A percentile compares a stretch with the other conserved stretches of the same genome.
Evolutionary conservation across 129 eudicot genomes (phyloP).

Genomic region (Heracleum sosnowskyi): DNA sequence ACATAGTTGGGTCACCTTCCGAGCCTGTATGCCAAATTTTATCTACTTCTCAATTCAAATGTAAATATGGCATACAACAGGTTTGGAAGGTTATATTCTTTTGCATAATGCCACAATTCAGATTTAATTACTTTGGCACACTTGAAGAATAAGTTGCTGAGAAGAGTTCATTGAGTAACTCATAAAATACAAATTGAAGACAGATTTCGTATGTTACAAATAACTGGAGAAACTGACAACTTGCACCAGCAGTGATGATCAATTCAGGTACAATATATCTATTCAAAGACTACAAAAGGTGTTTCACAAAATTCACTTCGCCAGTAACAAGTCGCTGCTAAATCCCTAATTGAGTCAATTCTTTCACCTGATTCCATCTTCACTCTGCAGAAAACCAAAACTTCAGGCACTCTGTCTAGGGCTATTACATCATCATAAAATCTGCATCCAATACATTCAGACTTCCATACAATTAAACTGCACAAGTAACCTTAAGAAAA

Average conservation of each 20-base stretch:
- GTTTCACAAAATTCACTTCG: background rate
- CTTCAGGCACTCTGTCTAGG: background rate
- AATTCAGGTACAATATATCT: conserved; percentile 1
- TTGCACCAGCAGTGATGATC: background rate
- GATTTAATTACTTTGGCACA: background rate
- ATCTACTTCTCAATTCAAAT: background rate
- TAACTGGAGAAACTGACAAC: background rate
- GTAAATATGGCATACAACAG: background rate
- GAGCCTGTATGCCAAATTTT: too few relatives aligned
- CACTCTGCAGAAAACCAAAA: conserved; percentile 6
- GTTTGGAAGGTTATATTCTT: background rate
- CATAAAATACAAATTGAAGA: background rate
- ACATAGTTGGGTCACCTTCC: too few relatives aligned
- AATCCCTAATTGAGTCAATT: background rate
- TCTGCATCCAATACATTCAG: background rate
- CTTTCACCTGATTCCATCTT: background rate
- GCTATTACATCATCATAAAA: background rate
- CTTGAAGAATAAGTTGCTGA: background rate
- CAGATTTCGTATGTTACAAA: background rate
- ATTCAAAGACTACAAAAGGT: conserved; percentile 5
- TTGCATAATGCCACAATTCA: background rate
- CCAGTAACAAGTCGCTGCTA: background rate
- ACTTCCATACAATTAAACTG: background rate
- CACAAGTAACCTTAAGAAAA: background rate
- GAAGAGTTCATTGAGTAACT: background rate